Evolutionary conservation across 1,139 yeast species (phyloP), one percentile per base, ranked within the genome.

Genomic region (Candida pseudoviswanathii): DNA sequence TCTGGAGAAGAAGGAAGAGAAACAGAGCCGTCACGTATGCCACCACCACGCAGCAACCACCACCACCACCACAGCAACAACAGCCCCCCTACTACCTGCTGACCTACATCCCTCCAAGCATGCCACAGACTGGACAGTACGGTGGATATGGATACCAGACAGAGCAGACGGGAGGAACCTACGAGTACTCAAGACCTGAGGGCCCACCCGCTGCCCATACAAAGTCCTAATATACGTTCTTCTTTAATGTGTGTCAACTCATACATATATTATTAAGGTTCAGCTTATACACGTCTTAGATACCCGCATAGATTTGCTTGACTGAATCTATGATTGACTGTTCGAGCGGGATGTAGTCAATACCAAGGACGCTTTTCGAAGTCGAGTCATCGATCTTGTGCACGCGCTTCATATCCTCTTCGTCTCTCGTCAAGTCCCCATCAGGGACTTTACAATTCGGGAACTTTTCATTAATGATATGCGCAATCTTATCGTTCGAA

Each of bases 241-340:
- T 38, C 7, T 9, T 38, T 38, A 2, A 11, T 25, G n/a, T n/a
- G 41, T n/a, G 5, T 38, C 30, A 10, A 10, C 29, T 67, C 60
- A 58, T 49, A 71, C 51, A 41, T 75, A 16, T 16, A 16, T 16
- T 16, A 16, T 16, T 16, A 16, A 16, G 16, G 16, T 16, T 16
- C 16, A 16, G 16, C 16, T 16, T 16, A 16, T 16, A 16, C 30
- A 27, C 30, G 6, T 6, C 9, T 27, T 66, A 56, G 76, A 37
- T 25, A 37, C 41, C 41, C n/a, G 30, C 31, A 25, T 37, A 37
- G 10, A 77, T 66, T 57, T 77, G 82, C 34, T 59, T 48, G 22
- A 73, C 73, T 3, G 80, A 60, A 56, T 76, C 82, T 43, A 56
- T 54, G 6, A 75, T 63, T 7, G 73, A 60, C 38, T 64, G 54